phyloP scores from a whole-genome alignment of 306 rosid genomes.

The Ormosia emarginata region DNA sequence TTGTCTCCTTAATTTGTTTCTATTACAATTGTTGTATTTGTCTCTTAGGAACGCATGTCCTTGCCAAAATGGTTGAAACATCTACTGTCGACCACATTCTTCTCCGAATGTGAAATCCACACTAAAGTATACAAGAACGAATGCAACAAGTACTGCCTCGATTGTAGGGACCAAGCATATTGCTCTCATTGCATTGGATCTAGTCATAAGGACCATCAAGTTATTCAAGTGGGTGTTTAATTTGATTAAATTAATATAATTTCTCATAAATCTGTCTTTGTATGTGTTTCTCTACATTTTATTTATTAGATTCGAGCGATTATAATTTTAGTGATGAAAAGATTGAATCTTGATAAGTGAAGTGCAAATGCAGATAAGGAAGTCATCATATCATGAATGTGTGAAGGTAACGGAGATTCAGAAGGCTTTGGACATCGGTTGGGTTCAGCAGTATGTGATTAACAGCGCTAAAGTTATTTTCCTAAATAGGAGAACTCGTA shows the following conservation, averaged over 20 bases:
- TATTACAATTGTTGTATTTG: background rate
- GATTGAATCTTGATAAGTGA: background rate
- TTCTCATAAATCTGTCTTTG: background rate
- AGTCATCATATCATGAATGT: constrained; percentile 52
- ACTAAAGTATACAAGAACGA: constrained; percentile 27
- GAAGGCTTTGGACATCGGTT: constrained; percentile 30
- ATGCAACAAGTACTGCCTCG: constrained; percentile 53
- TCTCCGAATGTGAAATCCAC: constrained; percentile 31
- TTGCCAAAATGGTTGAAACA: constrained; percentile 52
- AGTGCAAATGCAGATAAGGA: constrained; percentile 44
- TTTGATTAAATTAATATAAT: background rate
- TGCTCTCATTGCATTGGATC: constrained; percentile 39
- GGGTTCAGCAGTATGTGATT: constrained; percentile 50
- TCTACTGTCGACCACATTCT: constrained; percentile 36
- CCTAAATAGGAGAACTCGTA: constrained; percentile 34
- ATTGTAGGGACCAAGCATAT: constrained; percentile 31
- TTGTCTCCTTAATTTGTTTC: background rate
- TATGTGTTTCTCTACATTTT: background rate
- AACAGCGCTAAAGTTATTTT: constrained; percentile 49
- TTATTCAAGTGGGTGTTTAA: constrained; percentile 39
- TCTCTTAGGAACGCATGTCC: constrained; percentile 13
- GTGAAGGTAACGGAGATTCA: constrained; percentile 46
- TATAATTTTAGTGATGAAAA: background rate
- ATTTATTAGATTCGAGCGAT: background rate
- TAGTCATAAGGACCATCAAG: constrained; percentile 42